phyloP scores from a whole-genome alignment of 352 stramenopile species.

The Globisporangium cylindrosporum region DNA sequence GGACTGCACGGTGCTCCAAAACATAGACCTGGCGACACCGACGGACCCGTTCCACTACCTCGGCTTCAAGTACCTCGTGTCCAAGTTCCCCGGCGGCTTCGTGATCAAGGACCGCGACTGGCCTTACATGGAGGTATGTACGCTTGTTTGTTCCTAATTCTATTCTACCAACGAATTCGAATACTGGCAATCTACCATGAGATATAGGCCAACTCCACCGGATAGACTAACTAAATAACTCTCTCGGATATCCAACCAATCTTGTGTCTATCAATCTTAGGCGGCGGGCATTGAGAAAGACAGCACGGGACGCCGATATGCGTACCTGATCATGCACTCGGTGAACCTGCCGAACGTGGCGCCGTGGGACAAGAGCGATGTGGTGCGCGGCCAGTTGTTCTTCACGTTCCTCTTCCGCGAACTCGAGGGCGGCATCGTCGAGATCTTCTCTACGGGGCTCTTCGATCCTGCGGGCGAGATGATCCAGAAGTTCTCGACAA shows the following conservation, averaged over 20 bases:
- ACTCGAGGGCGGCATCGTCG: slow-evolving; percentile 27
- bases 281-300: slow-evolving; percentile 39
- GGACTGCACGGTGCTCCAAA: slow-evolving; percentile 42
- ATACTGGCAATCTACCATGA: no score
- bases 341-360: slow-evolving; percentile 39
- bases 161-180: no score
- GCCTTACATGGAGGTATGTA: slow-evolving; percentile 22
- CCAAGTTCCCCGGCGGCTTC: slow-evolving; percentile 22
- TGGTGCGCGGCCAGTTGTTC: slow-evolving; percentile 31
- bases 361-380: slow-evolving; percentile 23
- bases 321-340: slow-evolving; percentile 45
- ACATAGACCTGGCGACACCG: slow-evolving; percentile 35
- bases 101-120: slow-evolving; percentile 47
- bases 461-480: slow-evolving; percentile 44
- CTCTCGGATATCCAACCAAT: background rate
- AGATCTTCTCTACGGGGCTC: slow-evolving; percentile 39
- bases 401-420: slow-evolving; percentile 40
- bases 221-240: background rate
- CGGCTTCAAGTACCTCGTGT: slow-evolving; percentile 47
- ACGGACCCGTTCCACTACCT: slow-evolving; percentile 48
- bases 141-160: background rate
- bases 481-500: slow-evolving; percentile 21
- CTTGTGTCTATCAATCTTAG: slow-evolving; percentile 15
- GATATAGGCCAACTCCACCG: background rate
- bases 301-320: slow-evolving; percentile 24